Evolutionary conservation across 306 rosid genomes (phyloP).

Genomic region (Quercus glauca): DNA sequence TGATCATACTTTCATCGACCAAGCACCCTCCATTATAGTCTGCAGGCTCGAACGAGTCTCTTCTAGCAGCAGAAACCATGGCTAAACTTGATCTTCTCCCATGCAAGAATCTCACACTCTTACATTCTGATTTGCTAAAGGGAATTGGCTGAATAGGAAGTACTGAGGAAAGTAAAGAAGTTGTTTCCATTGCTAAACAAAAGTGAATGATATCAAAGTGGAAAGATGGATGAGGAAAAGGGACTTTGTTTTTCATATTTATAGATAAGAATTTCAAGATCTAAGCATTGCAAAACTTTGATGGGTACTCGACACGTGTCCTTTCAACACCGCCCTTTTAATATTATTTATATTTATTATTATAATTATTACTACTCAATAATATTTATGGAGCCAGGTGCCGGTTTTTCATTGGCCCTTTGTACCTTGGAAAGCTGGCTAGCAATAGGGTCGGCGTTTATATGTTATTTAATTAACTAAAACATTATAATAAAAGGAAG

Average conservation of each 20-base stretch:
- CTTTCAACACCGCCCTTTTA: background rate
- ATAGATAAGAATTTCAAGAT: background rate
- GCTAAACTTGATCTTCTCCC: background rate
- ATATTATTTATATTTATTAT: background rate
- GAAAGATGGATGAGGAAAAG: background rate
- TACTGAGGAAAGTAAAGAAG: background rate
- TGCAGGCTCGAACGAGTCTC: background rate
- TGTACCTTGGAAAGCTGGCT: background rate
- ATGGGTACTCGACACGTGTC: conserved; percentile 12
- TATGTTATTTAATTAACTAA: too few species aligned
- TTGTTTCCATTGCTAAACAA: conserved; percentile 1
- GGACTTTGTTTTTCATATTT: background rate
- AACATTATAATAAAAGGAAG: background rate
- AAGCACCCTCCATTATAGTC: background rate
- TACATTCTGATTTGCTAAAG: background rate
- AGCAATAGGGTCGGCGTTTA: background rate
- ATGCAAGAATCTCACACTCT: background rate
- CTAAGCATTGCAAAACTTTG: background rate
- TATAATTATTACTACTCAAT: background rate
- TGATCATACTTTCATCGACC: conserved; percentile 36
- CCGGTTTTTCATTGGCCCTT: background rate
- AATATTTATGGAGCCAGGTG: background rate
- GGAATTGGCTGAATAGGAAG: background rate
- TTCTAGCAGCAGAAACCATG: background rate
- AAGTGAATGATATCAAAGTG: background rate